These are phyloP conservation scores for Dendrocalamus sinicus DNA, from an alignment of 176 grass and related monocot species.

Conservation along the genomic window DNA sequence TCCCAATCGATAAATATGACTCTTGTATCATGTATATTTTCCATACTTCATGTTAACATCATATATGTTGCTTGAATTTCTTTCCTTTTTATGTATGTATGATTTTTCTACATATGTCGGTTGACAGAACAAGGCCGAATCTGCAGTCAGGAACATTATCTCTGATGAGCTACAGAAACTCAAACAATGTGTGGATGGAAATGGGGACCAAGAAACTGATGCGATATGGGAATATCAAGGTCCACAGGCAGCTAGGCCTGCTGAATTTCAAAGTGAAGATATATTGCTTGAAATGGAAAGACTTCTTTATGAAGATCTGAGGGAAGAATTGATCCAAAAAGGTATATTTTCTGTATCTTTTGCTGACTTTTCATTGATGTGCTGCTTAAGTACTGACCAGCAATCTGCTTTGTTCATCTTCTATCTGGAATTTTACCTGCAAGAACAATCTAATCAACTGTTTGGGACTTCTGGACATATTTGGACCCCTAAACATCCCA, in stretches of 20 bases:
- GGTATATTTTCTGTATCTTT: constrained; percentile 50
- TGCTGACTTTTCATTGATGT: constrained; percentile 5
- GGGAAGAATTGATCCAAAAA: constrained; percentile 81
- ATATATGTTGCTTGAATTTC: constrained; percentile 11
- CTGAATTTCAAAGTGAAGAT: constrained; percentile 69
- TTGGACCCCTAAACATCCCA: no score
- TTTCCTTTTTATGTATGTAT: constrained; percentile 29
- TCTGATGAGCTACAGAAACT: constrained; percentile 91
- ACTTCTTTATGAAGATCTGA: constrained; percentile 82
- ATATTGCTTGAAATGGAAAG: constrained; percentile 94
- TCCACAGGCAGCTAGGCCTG: constrained; percentile 41
- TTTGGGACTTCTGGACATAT: no score
- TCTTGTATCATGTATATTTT: constrained; percentile 10
- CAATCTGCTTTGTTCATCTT: constrained; percentile 17
- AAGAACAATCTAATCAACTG: constrained; percentile 7
- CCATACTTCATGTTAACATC: background rate
- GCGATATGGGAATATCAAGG: constrained; percentile 87
- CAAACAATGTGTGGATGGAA: constrained; percentile 47
- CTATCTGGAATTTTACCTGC: constrained; percentile 19
- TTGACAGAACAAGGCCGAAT: constrained; percentile 66
- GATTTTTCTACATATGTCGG: constrained; percentile 17
- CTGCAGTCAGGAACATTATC: constrained; percentile 69
- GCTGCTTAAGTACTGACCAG: background rate
- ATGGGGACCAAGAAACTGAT: constrained; percentile 48
- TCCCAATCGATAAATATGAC: background rate